Base-by-base conservation (phyloP, 495 filamentous ascomycete genomes). In the Trichoderma reesei region DNA sequence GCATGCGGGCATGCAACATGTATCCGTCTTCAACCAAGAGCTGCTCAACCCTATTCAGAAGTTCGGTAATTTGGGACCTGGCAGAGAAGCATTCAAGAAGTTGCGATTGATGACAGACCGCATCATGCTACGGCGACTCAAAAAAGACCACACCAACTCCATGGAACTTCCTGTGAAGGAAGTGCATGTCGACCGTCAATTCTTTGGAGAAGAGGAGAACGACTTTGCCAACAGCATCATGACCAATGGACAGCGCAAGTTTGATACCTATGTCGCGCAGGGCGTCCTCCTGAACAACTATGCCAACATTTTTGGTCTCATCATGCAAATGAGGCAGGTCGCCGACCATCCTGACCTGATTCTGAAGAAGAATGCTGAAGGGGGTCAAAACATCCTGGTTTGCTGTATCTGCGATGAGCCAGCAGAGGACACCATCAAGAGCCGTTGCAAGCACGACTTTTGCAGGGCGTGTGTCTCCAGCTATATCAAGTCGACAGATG, bases 251-350 rank as follows among this genome's bases (percentile, higher is more conserved):
- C 84, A 86, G 41, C 85, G 94, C 44, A 85, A 91, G 65, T 98
- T 97, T 66, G 90, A 97, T 66, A 96, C 90, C 1, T 98, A 97
- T 69, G 94, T 97, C 20, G 90, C 90, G 59, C 89, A 88, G 51
- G 94, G 93, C 74, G 94, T 98, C 5, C 85, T 97, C 74, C 82
- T 98, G 64, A 96, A 97, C 78, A 98, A 98, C 69, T 97, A 97
- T 69, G 92, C 93, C 76, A 91, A 91, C 62, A 88, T 88, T 54
- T 88, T 88, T 64, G 91, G 91, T 59, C 81, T 96, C 46, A 96
- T 96, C 70, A 96, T 96, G 88, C 89, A 95, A 73, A 97, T 97
- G 92, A 89, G 93, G 37, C 94, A 97, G 78, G 88, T 92, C 8
- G 90, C 93, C 0, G 91, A 98, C 69, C 94, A 98, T 72, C 94